Base-by-base conservation (phyloP, 1,284 basidiomycete genomes). In the Melampsora americana region DNA sequence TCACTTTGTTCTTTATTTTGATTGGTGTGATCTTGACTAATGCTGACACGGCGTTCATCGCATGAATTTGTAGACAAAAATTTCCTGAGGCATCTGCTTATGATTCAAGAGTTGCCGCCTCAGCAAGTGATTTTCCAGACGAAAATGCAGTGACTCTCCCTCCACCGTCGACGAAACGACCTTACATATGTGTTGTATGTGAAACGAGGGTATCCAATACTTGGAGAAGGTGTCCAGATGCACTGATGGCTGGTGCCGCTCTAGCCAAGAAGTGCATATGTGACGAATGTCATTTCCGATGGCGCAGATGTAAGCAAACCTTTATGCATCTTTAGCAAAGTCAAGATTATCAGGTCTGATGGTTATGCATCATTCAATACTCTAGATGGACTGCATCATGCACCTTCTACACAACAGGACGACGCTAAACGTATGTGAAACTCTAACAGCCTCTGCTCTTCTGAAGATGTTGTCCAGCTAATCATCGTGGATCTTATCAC, bases 161-260 rank as follows among this genome's bases (percentile, higher is more conserved):
- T 12, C 44, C 59, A 28, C 73, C 73, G 4, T 69, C 66, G 28
- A 50, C 66, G 11, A 76, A 76, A 65, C n/a, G 66, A 48, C 66
- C 66, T 20, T 76, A 76, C 66, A 69, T 66, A 18, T 76, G 73
- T 44, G 66, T 76, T 7, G 66, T 76, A 30, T 76, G 73, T 42
- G 73, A 76, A 53, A 66, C 53, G 14, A 76, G 66, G 46, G 20
- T 42, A 14, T 56, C 73, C 39, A 30, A 66, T 5, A 26, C 26
- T 39, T 76, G 73, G 73, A 39, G 73, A 53, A 76, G 66, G 39
- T 76, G 73, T 48, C 66, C 73, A 18, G 73, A 76, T 28, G 73
- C 73, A 30, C 53, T 76, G 59, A 64, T 76, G 42, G 56, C 66
- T 28, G 74, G 66, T 42, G 74, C 74, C 18, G 69, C 74, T 28